Evolutionary conservation across 1,284 basidiomycete species (phyloP), one percentile per base, ranked within the genome.

Genomic region (Tetrapyrgos nigripes): DNA sequence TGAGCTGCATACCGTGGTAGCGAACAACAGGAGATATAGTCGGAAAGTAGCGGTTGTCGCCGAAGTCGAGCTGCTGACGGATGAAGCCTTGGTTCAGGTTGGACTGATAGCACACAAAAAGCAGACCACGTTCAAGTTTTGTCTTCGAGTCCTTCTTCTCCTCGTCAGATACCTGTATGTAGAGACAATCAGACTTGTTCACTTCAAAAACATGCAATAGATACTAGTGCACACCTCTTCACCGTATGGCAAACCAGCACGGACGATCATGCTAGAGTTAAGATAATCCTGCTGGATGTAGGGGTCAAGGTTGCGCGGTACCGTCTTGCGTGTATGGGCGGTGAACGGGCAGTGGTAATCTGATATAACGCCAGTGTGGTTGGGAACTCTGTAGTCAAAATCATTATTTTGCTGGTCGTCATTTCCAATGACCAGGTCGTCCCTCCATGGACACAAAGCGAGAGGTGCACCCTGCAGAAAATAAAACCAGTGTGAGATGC

Each of bases 91-190:
- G 57, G 45, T 70, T 63, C 35, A 74, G 48, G 28, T 53, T 57
- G 17, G 71, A 69, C 52, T 68, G 66, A 58, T 75, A 75, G 57
- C 68, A 70, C 29, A 63, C 55, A 55, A 73, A 71, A 23, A 69
- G 60, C 21, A 74, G 67, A n/a, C 70, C 70, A 28, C 70, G 64
- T 17, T 21, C 9, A 29, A 27, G 8, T 4, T 17, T 11, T 29
- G 10, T 50, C 50, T 35, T 23, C 50, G 33, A 52, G 8, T 52
- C 19, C 2, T 40, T 26, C 8, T 33, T 31, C 40, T 52, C 50
- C 14, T 52, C 8, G 1, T 35, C 17, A 6, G 50, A 37, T 21
- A 52, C 27, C 50, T 52, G 33, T n/a, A 33, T 29, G 17, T n/a
- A 5, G 28, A 23, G 45, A 47, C n/a, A 47, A 47, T n/a, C 26